Evolutionary conservation across 306 rosid genomes (phyloP).

Genomic region (Vigna nakashimae): DNA sequence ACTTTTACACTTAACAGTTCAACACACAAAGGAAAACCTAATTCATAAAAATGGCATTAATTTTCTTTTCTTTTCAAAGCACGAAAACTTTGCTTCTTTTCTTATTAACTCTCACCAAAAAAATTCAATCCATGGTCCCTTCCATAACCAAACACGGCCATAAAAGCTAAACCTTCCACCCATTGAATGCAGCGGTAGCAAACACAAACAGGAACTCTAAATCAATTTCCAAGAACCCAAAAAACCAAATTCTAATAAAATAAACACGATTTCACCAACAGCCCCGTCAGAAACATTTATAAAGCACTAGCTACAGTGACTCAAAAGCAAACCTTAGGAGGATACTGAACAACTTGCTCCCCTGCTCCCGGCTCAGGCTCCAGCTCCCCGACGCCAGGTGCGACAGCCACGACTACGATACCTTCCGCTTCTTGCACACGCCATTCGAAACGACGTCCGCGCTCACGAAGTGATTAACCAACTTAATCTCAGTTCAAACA

Average conservation of each 20-base stretch:
- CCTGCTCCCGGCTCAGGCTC: too few relatives aligned
- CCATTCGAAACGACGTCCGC: too few relatives aligned
- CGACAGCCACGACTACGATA: too few relatives aligned
- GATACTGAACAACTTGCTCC: slow-evolving; percentile 64
- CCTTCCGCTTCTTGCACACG: too few relatives aligned
- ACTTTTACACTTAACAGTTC: slow-evolving; percentile 10
- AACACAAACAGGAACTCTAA: slow-evolving; percentile 9
- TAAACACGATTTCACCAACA: neutral
- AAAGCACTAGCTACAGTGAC: slow-evolving; percentile 18
- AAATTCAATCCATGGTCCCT: neutral
- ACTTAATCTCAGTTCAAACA: too few relatives aligned
- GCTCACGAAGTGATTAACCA: too few relatives aligned
- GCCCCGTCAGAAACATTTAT: neutral
- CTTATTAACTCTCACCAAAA: neutral
- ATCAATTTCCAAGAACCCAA: slow-evolving; percentile 1
- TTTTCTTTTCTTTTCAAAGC: neutral
- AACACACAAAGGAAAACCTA: neutral
- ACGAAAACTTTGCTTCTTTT: neutral
- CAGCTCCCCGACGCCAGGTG: too few relatives aligned
- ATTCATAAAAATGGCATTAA: neutral
- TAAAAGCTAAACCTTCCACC: slow-evolving; percentile 8
- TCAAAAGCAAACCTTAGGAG: slow-evolving; percentile 60
- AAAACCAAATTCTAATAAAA: neutral
- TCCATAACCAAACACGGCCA: slow-evolving; percentile 22
- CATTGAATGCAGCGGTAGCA: slow-evolving; percentile 17